phyloP scores from a whole-genome alignment of 2,329 filamentous ascomycete species.

The Atkinsonella texensis region DNA sequence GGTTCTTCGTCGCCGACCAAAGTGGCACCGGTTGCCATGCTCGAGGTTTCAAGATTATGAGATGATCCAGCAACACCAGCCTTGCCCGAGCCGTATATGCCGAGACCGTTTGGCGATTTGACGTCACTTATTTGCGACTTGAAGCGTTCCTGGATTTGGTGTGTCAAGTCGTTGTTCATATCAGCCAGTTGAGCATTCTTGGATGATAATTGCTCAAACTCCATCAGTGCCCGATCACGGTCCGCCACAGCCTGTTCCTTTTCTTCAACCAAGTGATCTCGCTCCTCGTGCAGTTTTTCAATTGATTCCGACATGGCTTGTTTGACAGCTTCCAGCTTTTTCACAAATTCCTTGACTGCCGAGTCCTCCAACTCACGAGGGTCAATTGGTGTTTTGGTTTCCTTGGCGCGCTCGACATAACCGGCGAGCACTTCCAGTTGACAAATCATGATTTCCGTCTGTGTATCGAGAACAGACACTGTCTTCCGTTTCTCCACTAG shows the following conservation, averaged over 20 bases:
- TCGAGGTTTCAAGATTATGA: conserved; percentile 38
- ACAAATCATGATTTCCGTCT: conserved; percentile 89
- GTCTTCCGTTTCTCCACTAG: conserved; percentile 89
- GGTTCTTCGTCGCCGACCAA: conserved; percentile 55
- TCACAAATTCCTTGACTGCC: conserved; percentile 82
- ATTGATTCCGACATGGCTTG: conserved; percentile 44
- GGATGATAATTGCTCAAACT: conserved; percentile 87
- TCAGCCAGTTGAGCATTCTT: conserved; percentile 92
- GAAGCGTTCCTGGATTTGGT: conserved; percentile 87
- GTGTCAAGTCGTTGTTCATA: conserved; percentile 89
- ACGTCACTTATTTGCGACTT: conserved; percentile 57
- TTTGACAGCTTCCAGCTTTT: conserved; percentile 54
- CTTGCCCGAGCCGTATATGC: conserved; percentile 44
- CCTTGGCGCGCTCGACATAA: conserved; percentile 77
- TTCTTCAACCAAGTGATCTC: conserved; percentile 74
- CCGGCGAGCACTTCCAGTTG: conserved; percentile 84
- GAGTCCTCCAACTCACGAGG: conserved; percentile 74
- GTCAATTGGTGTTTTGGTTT: conserved; percentile 68
- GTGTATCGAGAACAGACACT: conserved; percentile 84
- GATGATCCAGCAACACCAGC: conserved; percentile 34
- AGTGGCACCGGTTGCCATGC: conserved; percentile 45
- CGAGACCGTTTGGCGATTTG: conserved; percentile 41
- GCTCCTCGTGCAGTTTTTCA: conserved; percentile 53
- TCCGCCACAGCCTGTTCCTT: conserved; percentile 70
- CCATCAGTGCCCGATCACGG: conserved; percentile 85